These are phyloP conservation scores for Porphyra umbilicalis DNA, from an alignment of 31 red algal species.

Conservation along the genomic window DNA sequence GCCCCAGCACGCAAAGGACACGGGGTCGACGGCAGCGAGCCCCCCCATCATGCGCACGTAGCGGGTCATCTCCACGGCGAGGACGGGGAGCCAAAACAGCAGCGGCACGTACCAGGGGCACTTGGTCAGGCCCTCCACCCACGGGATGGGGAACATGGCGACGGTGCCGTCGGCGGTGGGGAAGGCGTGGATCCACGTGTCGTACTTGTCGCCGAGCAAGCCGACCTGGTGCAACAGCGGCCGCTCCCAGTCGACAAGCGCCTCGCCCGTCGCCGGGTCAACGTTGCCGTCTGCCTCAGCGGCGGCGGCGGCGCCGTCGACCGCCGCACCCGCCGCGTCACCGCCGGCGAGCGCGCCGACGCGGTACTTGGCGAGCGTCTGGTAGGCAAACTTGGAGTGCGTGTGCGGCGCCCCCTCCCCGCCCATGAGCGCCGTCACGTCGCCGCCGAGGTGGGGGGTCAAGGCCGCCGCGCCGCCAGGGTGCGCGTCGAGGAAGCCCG, in stretches of 20 bases:
- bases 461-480: constrained; percentile 83
- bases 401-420: constrained; percentile 24
- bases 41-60: constrained; percentile 45
- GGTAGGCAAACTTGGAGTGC: constrained; percentile 76
- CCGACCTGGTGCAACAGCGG: constrained; percentile 94
- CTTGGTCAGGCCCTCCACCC: constrained; percentile 80
- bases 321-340: not conserved
- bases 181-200: constrained; percentile 93
- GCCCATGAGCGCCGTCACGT: constrained; percentile 66
- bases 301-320: constrained; percentile 9
- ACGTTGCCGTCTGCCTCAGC: constrained; percentile 50
- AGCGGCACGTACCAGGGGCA: constrained; percentile 99
- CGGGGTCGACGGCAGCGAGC: constrained; percentile 3
- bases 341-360: constrained; percentile 58
- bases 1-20: constrained; percentile 8
- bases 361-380: constrained; percentile 67
- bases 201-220: constrained; percentile 81
- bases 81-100: constrained; percentile 82
- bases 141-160: constrained; percentile 79
- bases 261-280: constrained; percentile 42
- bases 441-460: constrained; percentile 46
- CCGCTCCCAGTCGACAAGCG: constrained; percentile 73
- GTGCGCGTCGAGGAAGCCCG: constrained; percentile 75
- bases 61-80: constrained; percentile 29
- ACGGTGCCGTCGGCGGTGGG: constrained; percentile 94